Percentiles rank a stretch among this genome's conserved stretches.
Conservation (phyloP, 805 yeast species). For the Candida orba region DNA sequence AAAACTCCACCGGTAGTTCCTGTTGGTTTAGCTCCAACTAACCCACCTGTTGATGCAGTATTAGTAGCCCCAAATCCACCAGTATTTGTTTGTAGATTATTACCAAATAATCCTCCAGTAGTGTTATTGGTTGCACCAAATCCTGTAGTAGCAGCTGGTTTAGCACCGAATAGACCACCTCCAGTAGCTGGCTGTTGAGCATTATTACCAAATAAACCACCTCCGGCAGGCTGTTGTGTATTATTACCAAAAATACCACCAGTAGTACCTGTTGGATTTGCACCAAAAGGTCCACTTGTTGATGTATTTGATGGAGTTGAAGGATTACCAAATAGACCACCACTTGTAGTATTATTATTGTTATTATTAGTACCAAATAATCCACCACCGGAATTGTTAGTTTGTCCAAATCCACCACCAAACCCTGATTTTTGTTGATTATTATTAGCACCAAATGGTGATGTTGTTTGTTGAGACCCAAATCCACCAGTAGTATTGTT, state of each 20-base stretch:
- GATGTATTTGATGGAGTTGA: conserved; percentile 14
- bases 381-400: conserved; percentile 18
- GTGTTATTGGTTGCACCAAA: conserved; percentile 7
- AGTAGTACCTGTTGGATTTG: conserved; percentile 1
- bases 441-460: conserved; percentile 36
- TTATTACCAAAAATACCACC: conserved; percentile 12
- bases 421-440: conserved; percentile 18
- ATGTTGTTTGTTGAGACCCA: conserved; percentile 10
- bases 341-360: conserved; percentile 22
- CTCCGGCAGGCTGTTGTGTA: neutral
- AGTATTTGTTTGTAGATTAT: conserved; percentile 16
- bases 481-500: neutral
- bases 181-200: conserved; percentile 11
- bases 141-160: conserved; percentile 1
- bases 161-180: conserved; percentile 22
- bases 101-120: conserved; percentile 28
- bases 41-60: conserved; percentile 2
- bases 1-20: conserved; percentile 28
- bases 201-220: conserved; percentile 21
- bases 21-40: conserved; percentile 16
- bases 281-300: conserved; percentile 32
- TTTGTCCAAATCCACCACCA: conserved; percentile 9
- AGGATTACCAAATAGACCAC: conserved; percentile 18
- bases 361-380: conserved; percentile 25
- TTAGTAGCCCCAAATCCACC: conserved; percentile 18